Evolutionary conservation across 495 filamentous ascomycete species (phyloP).

Genomic region (Lasiosphaeria hispida): DNA sequence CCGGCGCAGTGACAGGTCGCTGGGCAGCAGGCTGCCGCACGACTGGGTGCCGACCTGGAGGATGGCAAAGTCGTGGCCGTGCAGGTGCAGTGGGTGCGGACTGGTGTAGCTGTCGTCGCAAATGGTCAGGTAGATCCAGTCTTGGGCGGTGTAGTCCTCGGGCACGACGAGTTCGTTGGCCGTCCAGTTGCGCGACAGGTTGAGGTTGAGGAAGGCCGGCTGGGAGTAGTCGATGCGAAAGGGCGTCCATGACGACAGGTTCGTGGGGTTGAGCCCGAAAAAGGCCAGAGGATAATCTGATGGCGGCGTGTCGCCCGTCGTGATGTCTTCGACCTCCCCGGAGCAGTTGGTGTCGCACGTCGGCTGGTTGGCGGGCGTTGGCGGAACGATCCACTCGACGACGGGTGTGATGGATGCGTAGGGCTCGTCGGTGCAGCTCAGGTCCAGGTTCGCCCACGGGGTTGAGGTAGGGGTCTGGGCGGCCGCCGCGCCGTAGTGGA

Average conservation of each 20-base stretch:
- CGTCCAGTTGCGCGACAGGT: background rate
- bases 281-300: background rate
- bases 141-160: background rate
- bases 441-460: background rate
- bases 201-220: background rate
- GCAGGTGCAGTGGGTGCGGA: slow-evolving; percentile 42
- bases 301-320: background rate
- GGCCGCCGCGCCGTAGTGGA: background rate
- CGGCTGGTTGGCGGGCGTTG: slow-evolving; percentile 8
- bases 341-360: no score
- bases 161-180: background rate
- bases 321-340: background rate
- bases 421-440: background rate
- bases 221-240: background rate
- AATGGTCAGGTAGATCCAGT: slow-evolving; percentile 4
- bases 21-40: no score
- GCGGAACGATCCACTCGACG: slow-evolving; percentile 1
- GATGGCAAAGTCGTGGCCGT: slow-evolving; percentile 58
- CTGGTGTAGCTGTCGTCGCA: background rate
- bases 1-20: slow-evolving; percentile 17
- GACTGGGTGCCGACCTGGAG: slow-evolving; percentile 28
- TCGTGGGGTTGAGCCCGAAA: background rate
- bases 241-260: background rate
- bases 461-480: background rate
- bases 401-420: background rate